Conservation (phyloP, 495 filamentous ascomycete genomes). For the Podospora didyma region DNA sequence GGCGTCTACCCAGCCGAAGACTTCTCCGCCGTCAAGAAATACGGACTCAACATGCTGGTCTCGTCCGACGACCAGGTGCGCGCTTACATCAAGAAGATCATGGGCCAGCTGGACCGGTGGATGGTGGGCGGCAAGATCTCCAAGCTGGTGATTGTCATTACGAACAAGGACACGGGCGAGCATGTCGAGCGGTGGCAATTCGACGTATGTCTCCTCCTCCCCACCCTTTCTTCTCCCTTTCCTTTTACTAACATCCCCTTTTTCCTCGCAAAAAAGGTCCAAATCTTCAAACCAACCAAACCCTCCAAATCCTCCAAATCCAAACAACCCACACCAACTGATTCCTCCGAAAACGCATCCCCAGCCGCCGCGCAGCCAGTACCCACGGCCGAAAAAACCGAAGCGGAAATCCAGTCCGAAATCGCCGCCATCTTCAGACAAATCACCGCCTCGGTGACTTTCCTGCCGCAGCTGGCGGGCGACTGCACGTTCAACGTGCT, state of each 20-base stretch:
- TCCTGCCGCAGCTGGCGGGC: constrained; percentile 86
- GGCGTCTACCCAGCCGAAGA: constrained; percentile 98
- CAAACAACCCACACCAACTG: constrained; percentile 32
- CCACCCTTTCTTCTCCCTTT: background rate
- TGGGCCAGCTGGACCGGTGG: constrained; percentile 93
- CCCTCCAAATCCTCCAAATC: constrained; percentile 38
- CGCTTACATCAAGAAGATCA: constrained; percentile 98
- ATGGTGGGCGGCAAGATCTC: constrained; percentile 94
- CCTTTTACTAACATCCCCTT: background rate
- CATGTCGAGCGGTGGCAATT: constrained; percentile 98
- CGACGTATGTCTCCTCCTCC: constrained; percentile 57
- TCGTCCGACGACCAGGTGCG: constrained; percentile 96
- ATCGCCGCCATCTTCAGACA: constrained; percentile 95
- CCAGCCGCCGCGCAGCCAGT: constrained; percentile 29
- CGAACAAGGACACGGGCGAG: constrained; percentile 92
- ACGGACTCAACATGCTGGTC: constrained; percentile 98
- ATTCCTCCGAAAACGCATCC: constrained; percentile 42
- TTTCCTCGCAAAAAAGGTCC: constrained; percentile 41
- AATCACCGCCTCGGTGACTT: constrained; percentile 96
- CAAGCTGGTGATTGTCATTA: constrained; percentile 94
- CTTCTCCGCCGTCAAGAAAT: constrained; percentile 97
- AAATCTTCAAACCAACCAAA: constrained; percentile 60
- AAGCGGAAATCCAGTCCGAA: constrained; percentile 87
- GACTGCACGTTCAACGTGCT: constrained; percentile 98
- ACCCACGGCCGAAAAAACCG: constrained; percentile 67